Evolutionary conservation across 2,329 filamentous ascomycete genomes (phyloP), one percentile per base, ranked within the genome.

Genomic region (Fusarium beomiforme): DNA sequence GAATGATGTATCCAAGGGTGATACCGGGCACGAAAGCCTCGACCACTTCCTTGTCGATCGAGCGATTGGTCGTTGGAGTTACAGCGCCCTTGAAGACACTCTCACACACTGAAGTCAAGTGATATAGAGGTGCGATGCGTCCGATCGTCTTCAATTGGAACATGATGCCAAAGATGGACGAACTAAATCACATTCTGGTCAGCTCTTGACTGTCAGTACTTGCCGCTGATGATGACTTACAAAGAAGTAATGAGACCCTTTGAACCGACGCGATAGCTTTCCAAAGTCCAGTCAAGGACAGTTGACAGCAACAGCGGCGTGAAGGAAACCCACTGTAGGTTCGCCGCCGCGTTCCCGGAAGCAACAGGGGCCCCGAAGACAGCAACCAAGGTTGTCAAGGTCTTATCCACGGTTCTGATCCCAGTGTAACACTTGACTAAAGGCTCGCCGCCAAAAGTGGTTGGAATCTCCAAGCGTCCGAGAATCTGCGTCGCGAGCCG

Each of bases 231-330:
- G 1, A 29, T 9, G 5, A 46, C 60, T 41, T 54, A 61, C 60
- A 46, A 9, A 1, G 60, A 64, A 0, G 56, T 54, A 0, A 31
- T 6, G 1, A 61, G 56, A 9, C 41, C 34, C 6, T 24, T 34
- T 4, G 34, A 42, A 7, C 56, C 57, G 16, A 10, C 16, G 6
- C 61, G 41, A 11, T 64, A 41, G 17, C 56, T 61, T 13, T 64
- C 61, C 5, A 64, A 9, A 12, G 57, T 64, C 61, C 61, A 64
- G 41, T 62, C 61, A 16, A 64, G 29, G 6, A n/a, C 41, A 0
- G 61, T 54, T 4, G 61, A 62, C 2, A 41, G 5, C 7, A 62
- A 6, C 3, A 64, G 1, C 6, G 61, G 44, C 11, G 23, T 47
- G 14, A 64, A 64, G 1, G 41, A 31, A 11, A 29, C n/a, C 23